Conservation (phyloP, 441 rosid species). For the Macaranga tanarius region DNA sequence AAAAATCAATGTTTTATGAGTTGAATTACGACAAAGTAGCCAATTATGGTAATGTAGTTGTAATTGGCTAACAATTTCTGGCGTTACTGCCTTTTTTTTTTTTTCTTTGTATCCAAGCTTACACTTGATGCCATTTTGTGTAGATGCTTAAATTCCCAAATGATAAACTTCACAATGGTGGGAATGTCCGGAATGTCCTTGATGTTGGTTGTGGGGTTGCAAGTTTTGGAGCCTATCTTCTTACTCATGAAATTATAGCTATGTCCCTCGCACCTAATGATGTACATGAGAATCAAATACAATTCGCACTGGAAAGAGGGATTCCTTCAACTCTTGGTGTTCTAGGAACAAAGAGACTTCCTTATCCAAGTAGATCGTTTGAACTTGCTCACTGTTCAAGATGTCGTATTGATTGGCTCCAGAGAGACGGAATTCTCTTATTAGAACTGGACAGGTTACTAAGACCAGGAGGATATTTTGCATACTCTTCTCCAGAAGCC, state of each 20-base stretch:
- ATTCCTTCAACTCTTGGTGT: conserved; percentile 94
- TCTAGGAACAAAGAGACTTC: conserved; percentile 92
- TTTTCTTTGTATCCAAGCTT: conserved; percentile 16
- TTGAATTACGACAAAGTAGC: too few relatives aligned
- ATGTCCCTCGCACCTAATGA: conserved; percentile 98
- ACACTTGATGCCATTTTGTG: conserved; percentile 24
- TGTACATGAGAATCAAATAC: conserved; percentile 96
- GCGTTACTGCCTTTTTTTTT: background rate
- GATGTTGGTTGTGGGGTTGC: conserved; percentile 99
- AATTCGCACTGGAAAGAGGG: conserved; percentile 92
- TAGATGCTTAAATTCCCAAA: conserved; percentile 93
- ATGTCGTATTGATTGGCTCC: conserved; percentile 97
- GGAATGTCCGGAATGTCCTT: conserved; percentile 76
- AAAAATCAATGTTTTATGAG: too few relatives aligned
- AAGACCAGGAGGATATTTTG: conserved; percentile 96
- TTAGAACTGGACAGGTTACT: conserved; percentile 88
- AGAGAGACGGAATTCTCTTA: conserved; percentile 87
- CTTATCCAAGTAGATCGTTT: conserved; percentile 94
- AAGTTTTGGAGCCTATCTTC: conserved; percentile 94
- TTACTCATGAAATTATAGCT: conserved; percentile 70
- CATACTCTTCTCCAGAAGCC: conserved; percentile 95
- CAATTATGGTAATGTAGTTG: too few relatives aligned
- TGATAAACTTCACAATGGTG: conserved; percentile 78
- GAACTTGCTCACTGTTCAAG: conserved; percentile 96
- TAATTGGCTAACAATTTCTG: too few relatives aligned